Evolutionary conservation across 2,329 filamentous ascomycete species (phyloP).

Genomic region (Verticillium tricorpus): DNA sequence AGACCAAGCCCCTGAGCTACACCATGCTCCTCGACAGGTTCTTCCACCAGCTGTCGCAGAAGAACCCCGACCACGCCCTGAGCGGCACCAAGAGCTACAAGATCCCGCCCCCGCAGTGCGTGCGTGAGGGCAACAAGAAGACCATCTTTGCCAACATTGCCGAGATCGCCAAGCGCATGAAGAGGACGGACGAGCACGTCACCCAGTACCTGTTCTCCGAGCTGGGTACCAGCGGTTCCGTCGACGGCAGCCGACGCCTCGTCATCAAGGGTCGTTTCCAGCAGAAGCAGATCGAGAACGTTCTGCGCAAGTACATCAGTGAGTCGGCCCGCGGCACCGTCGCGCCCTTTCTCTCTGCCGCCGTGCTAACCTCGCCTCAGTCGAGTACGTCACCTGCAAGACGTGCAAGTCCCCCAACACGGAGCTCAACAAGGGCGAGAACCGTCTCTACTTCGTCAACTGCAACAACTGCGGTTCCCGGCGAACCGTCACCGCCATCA

Average conservation of each 20-base stretch:
- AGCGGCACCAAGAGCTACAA: slow-evolving; percentile 94
- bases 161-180: slow-evolving; percentile 99
- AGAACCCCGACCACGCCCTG: slow-evolving; percentile 92
- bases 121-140: slow-evolving; percentile 99
- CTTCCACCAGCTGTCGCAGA: slow-evolving; percentile 89
- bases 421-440: slow-evolving; percentile 97
- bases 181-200: slow-evolving; percentile 96
- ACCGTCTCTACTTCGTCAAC: slow-evolving; percentile 97
- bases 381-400: slow-evolving; percentile 99
- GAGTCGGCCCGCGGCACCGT: slow-evolving; percentile 29
- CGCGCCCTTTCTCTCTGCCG: background rate
- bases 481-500: slow-evolving; percentile 93
- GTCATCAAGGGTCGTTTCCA: slow-evolving; percentile 99
- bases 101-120: slow-evolving; percentile 96
- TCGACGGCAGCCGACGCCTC: slow-evolving; percentile 85
- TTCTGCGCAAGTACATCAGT: slow-evolving; percentile 92
- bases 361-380: slow-evolving; percentile 36
- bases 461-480: slow-evolving; percentile 79
- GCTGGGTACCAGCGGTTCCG: slow-evolving; percentile 93
- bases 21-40: slow-evolving; percentile 82
- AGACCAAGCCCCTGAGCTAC: slow-evolving; percentile 75
- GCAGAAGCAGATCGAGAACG: slow-evolving; percentile 98
- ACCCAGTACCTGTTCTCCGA: slow-evolving; percentile 87
- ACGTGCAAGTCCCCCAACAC: slow-evolving; percentile 94
- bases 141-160: slow-evolving; percentile 99